Evolutionary conservation across 306 rosid species (phyloP).

Genomic region (Malus fusca): DNA sequence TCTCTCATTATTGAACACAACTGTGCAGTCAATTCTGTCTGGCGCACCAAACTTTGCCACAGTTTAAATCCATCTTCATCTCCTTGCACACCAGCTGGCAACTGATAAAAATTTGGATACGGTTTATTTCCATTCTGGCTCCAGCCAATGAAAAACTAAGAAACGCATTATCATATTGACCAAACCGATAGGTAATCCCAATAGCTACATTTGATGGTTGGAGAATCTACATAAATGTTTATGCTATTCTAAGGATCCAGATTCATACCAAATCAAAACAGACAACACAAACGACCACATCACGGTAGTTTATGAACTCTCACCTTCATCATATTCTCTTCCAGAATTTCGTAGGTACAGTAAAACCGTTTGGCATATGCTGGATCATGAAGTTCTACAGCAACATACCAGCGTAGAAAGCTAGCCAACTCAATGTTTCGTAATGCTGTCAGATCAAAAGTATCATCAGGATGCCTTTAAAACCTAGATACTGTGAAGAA

Average conservation of each 20-base stretch:
- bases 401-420: constrained; percentile 99
- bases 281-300: not conserved
- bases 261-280: not conserved
- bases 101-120: constrained; percentile 27
- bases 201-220: not conserved
- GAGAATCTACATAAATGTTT: not conserved
- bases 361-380: constrained; percentile 90
- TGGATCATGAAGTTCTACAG: constrained; percentile 95
- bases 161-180: not conserved
- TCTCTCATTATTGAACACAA: constrained; percentile 87
- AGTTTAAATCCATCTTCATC: constrained; percentile 84
- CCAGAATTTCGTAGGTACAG: constrained; percentile 81
- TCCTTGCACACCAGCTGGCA: constrained; percentile 55
- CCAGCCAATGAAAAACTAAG: not conserved
- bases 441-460: constrained; percentile 56
- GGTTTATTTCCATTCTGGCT: not conserved
- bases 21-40: constrained; percentile 93
- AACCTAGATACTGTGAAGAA: constrained; percentile 17
- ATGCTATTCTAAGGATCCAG: not conserved
- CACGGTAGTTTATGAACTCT: constrained; percentile 24
- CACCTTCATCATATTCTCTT: constrained; percentile 97
- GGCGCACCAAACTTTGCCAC: constrained; percentile 96
- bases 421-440: constrained; percentile 89
- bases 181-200: not conserved
- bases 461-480: constrained; percentile 25